Conservation (phyloP, 2,329 filamentous ascomycete species). For the Fusarium marasasianum region DNA sequence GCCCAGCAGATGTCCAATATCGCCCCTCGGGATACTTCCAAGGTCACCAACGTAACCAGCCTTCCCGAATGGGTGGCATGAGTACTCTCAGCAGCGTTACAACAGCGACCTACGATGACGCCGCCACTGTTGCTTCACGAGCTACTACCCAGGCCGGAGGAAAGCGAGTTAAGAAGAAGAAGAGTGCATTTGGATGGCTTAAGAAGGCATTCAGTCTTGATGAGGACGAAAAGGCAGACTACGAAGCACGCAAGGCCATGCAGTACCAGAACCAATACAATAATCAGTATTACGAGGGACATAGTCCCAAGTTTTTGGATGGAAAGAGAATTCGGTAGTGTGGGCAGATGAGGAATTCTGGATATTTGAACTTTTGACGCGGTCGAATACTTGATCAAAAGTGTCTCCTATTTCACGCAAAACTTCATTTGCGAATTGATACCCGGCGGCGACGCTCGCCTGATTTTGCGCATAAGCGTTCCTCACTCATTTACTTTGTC, state of each 20-base stretch:
- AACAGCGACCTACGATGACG: conserved; percentile 55
- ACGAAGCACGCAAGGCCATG: conserved; percentile 64
- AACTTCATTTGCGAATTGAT: conserved; percentile 39
- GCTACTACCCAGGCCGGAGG: conserved; percentile 45
- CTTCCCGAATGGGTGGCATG: conserved; percentile 63
- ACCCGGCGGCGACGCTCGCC: conserved; percentile 35
- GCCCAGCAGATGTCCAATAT: conserved; percentile 43
- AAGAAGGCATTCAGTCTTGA: conserved; percentile 74
- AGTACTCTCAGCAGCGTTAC: conserved; percentile 67
- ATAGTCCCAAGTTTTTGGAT: conserved; percentile 65
- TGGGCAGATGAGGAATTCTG: neutral
- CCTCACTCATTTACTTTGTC: conserved; percentile 12
- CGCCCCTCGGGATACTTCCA: conserved; percentile 48
- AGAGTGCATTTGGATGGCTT: conserved; percentile 73
- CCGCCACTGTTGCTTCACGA: conserved; percentile 41
- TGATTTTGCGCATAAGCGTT: conserved; percentile 31
- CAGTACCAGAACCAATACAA: conserved; percentile 53
- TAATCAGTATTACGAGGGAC: conserved; percentile 60
- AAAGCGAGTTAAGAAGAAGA: conserved; percentile 69
- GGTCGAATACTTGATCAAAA: neutral
- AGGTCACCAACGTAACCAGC: conserved; percentile 58
- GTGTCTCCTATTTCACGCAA: conserved; percentile 21
- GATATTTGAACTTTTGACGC: conserved; percentile 1
- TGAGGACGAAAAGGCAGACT: conserved; percentile 69
- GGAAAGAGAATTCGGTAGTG: conserved; percentile 58